Evolutionary conservation across 116 monocot genomes (phyloP), one percentile per base, ranked within the genome.

Genomic region (Trichopus zeylanicus): DNA sequence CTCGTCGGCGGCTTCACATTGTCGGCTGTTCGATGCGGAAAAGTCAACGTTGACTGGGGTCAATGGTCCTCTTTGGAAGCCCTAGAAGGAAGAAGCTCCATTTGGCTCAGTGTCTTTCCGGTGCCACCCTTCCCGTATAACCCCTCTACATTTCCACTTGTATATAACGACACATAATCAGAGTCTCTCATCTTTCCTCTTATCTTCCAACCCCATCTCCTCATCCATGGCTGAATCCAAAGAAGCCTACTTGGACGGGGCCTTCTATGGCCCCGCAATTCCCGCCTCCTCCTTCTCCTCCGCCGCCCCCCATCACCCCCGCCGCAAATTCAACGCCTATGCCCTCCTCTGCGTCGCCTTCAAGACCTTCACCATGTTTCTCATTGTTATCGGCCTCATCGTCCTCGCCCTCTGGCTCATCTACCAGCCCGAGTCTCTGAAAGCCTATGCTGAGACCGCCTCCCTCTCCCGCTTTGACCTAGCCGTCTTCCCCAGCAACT

Each of bases 181-280:
- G n/a, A n/a, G n/a, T n/a, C n/a, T n/a, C n/a, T n/a, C n/a, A n/a
- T n/a, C n/a, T n/a, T n/a, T n/a, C n/a, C n/a, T n/a, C n/a, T n/a
- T n/a, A n/a, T n/a, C n/a, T n/a, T n/a, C n/a, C n/a, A n/a, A n/a
- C n/a, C n/a, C n/a, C n/a, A n/a, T n/a, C n/a, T n/a, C n/a, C n/a
- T n/a, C n/a, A n/a, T n/a, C n/a, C n/a, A 49, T 49, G 49, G 49
- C 49, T 19, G 49, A 49, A n/a, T 7, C 7, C 22, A 49, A 49
- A 22, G 21, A 49, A 49, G 18, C 32, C 22, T 9, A 55, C 42
- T 64, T 75, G 18, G 72, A 63, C 55, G 72, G 68, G 6, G 76
- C 75, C 63, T 81, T 75, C 65, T 81, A 81, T 46, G 76, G 81
- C 58, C 81, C 75, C 1, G 6, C 75, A 7, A 23, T n/a, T 81